Base-by-base conservation (phyloP, 768 basidiomycete species). In the Macrolepiota dolichaula region DNA sequence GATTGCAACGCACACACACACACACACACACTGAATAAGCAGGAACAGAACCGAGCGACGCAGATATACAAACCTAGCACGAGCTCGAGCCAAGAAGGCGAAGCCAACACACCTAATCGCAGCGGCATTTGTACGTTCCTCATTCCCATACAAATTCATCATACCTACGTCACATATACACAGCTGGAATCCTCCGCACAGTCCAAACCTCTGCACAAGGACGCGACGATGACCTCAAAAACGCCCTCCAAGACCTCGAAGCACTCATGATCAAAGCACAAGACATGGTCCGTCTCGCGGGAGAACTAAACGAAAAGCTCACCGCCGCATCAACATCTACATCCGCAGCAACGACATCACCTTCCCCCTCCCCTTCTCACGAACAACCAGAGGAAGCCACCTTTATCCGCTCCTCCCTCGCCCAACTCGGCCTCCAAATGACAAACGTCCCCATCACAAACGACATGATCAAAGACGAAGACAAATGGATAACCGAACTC, bases 281-380 rank as follows among this genome's bases (percentile, higher is more conserved):
- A 64, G 94, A 96, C 66, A 96, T 98, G 87, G 95, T 96, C 59
- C 84, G 84, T 32, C 81, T 98, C 24, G 95, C 96, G 2, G 88
- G 87, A 55, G 89, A 96, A 38, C 82, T 98, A 63, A 95, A 93
- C 68, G 85, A 91, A 59, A 91, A 85, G 63, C 79, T 97, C 25
- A 87, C 88, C 6, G 81, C 82, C 0, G 67, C 71, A 32, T 7
- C 29, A 7, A 62, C 68, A 13, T 60, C 70, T 27, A 54, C 68
- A 2, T 59, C 74, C 0, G 61, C 62, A 12, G 29, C 68, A 59
- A 58, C 66, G 13, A 59, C 78, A 4, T 25, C 52, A 27, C 69
- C 76, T 10, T 69, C 76, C 7, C 63, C 62, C 54, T 65, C 58
- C 19, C 62, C 61, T 17, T 67, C 63, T 7, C 76, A 77, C 0